Conservation (phyloP, 768 basidiomycete genomes). For the Amanita molliuscula region DNA sequence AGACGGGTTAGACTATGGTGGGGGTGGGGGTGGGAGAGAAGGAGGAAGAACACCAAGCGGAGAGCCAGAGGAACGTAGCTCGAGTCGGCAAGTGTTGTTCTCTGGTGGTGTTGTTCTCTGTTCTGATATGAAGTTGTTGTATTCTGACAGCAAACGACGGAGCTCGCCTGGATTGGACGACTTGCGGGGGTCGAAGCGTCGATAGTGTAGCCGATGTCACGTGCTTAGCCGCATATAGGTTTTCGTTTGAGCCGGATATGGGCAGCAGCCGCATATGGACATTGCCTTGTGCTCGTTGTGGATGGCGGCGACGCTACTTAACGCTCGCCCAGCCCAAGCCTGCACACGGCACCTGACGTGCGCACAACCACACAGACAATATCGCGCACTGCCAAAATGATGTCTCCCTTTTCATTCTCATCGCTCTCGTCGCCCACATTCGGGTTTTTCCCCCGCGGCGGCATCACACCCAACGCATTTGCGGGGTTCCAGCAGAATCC, state of each 20-base stretch:
- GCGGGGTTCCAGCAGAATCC: slow-evolving; percentile 47
- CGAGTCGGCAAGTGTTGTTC: slow-evolving; percentile 35
- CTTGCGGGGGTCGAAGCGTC: slow-evolving; percentile 57
- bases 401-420: slow-evolving; percentile 16
- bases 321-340: neutral
- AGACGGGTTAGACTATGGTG: slow-evolving; percentile 78
- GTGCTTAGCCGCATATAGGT: neutral
- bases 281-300: slow-evolving; percentile 2
- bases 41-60: slow-evolving; percentile 48
- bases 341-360: neutral
- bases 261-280: neutral
- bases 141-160: slow-evolving; percentile 50
- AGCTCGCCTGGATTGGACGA: slow-evolving; percentile 68
- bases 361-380: neutral
- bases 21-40: slow-evolving; percentile 38
- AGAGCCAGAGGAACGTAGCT: slow-evolving; percentile 59
- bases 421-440: slow-evolving; percentile 45
- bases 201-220: slow-evolving; percentile 25
- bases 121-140: slow-evolving; percentile 1
- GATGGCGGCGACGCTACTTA: neutral
- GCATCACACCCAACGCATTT: slow-evolving; percentile 50
- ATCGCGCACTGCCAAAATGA: neutral
- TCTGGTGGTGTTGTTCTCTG: neutral
- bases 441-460: slow-evolving; percentile 49
- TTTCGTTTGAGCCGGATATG: slow-evolving; percentile 1